Conservation (phyloP, 176 grass and related monocot species). For the Canna indica region DNA sequence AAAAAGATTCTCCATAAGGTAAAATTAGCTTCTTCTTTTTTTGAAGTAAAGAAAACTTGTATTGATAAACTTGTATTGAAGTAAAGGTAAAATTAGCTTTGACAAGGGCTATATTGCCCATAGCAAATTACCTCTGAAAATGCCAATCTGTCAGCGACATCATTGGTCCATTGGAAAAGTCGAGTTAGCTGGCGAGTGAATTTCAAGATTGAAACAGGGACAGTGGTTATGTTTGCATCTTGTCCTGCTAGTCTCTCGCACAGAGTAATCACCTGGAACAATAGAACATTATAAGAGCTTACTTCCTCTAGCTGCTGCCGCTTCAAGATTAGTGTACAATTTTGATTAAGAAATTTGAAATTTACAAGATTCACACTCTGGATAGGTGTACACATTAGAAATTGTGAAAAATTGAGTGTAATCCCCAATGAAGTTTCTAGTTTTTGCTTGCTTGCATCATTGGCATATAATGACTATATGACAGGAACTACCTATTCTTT, state of each 20-base stretch:
- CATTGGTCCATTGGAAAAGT: slow-evolving; percentile 92
- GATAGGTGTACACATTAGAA: not conserved
- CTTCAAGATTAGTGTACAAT: not conserved
- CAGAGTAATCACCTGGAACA: slow-evolving; percentile 72
- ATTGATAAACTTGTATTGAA: too few species aligned
- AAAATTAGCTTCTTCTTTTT: too few species aligned
- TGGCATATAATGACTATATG: too few species aligned
- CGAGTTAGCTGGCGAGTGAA: slow-evolving; percentile 95
- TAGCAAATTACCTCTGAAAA: slow-evolving; percentile 67
- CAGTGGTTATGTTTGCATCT: slow-evolving; percentile 95
- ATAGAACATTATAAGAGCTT: not conserved
- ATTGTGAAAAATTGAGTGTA: not conserved
- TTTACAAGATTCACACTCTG: not conserved
- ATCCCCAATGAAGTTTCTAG: too few species aligned
- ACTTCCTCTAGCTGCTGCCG: not conserved
- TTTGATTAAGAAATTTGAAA: not conserved
- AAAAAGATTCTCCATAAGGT: too few species aligned
- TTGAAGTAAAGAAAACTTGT: too few species aligned
- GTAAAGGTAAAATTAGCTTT: not conserved
- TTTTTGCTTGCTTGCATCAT: too few species aligned
- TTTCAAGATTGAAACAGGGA: slow-evolving; percentile 86
- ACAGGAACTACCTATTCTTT: too few species aligned
- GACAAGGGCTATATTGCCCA: not conserved
- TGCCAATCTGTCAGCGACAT: slow-evolving; percentile 92
- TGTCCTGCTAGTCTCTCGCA: slow-evolving; percentile 91